A percentile compares a stretch with the other conserved stretches of the same genome.
phyloP scores from a whole-genome alignment of 2,329 filamentous ascomycete species.

The Tolypocladium ovalisporum region DNA sequence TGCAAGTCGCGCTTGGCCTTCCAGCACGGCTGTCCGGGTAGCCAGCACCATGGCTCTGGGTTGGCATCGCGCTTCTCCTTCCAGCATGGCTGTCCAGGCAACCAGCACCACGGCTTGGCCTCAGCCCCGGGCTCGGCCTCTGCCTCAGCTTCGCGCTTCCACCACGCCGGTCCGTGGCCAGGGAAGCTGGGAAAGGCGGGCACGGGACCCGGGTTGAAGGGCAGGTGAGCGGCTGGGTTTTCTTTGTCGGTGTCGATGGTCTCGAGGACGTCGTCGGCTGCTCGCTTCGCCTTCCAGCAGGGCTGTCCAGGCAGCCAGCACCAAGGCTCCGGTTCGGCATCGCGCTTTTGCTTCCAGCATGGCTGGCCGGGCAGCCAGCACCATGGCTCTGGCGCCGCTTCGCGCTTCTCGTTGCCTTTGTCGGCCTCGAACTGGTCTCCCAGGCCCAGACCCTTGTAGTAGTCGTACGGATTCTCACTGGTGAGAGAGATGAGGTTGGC shows the following conservation, averaged over 20 bases:
- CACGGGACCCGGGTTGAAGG: slow-evolving; percentile 15
- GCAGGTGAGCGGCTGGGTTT: slow-evolving; percentile 15
- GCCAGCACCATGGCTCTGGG: slow-evolving; percentile 18
- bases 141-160: slow-evolving; percentile 9
- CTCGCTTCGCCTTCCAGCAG: slow-evolving; percentile 21
- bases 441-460: slow-evolving; percentile 20
- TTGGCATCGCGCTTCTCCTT: background rate
- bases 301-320: slow-evolving; percentile 9
- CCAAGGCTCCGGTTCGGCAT: slow-evolving; percentile 3
- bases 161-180: slow-evolving; percentile 16
- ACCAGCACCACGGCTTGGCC: slow-evolving; percentile 2
- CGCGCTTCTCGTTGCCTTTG: slow-evolving; percentile 8
- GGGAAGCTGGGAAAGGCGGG: background rate
- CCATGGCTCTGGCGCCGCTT: slow-evolving; percentile 15
- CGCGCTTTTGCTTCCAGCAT: slow-evolving; percentile 25
- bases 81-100: slow-evolving; percentile 10
- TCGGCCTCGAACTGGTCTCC: slow-evolving; percentile 12
- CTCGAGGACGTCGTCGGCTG: slow-evolving; percentile 17
- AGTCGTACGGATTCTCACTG: slow-evolving; percentile 16
- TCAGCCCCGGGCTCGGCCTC: slow-evolving; percentile 7
- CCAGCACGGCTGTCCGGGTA: slow-evolving; percentile 27
- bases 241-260: slow-evolving; percentile 11
- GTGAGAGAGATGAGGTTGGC: slow-evolving; percentile 22
- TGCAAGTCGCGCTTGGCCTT: slow-evolving; percentile 21
- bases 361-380: slow-evolving; percentile 25